Conservation (phyloP, 805 yeast genomes). For the Myxozyma melibiosi region DNA sequence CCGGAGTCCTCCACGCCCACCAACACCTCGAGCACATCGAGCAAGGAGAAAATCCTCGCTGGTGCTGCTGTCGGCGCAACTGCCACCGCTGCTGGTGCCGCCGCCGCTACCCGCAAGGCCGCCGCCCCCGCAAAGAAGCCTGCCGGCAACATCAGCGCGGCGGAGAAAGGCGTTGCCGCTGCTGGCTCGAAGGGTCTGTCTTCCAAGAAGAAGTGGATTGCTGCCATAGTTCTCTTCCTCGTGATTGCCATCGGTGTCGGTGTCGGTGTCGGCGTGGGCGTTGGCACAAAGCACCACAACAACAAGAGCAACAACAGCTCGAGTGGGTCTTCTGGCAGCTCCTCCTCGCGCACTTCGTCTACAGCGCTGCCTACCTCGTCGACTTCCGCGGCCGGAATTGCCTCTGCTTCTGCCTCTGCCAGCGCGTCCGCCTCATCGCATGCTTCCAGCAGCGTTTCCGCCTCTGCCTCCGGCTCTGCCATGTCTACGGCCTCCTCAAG, state of each 20-base stretch:
- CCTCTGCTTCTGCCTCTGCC: background rate
- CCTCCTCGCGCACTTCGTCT: background rate
- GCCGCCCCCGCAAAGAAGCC: background rate
- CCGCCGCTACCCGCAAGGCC: background rate
- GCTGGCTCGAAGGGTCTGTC: background rate
- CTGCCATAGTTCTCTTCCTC: slow-evolving; percentile 9
- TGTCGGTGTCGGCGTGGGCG: slow-evolving; percentile 34
- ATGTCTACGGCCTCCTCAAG: background rate
- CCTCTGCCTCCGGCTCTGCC: background rate
- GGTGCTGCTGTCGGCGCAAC: background rate
- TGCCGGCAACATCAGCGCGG: background rate
- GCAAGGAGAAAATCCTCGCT: background rate
- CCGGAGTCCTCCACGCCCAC: background rate
- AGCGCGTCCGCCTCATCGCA: background rate
- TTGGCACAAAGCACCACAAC: slow-evolving; percentile 16
- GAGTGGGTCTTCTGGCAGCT: background rate
- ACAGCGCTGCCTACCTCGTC: background rate
- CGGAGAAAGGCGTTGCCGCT: slow-evolving; percentile 1
- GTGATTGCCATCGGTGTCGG: slow-evolving; percentile 32
- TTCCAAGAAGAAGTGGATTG: slow-evolving; percentile 12
- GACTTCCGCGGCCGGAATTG: background rate
- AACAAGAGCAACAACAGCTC: slow-evolving; percentile 1
- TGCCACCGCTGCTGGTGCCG: slow-evolving; percentile 4
- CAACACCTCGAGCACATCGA: background rate
- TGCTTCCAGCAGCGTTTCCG: background rate